These are phyloP conservation scores for Eimeria sp. DNA, from an alignment of 169 alveolate genomes.

Conservation along the genomic window DNA sequence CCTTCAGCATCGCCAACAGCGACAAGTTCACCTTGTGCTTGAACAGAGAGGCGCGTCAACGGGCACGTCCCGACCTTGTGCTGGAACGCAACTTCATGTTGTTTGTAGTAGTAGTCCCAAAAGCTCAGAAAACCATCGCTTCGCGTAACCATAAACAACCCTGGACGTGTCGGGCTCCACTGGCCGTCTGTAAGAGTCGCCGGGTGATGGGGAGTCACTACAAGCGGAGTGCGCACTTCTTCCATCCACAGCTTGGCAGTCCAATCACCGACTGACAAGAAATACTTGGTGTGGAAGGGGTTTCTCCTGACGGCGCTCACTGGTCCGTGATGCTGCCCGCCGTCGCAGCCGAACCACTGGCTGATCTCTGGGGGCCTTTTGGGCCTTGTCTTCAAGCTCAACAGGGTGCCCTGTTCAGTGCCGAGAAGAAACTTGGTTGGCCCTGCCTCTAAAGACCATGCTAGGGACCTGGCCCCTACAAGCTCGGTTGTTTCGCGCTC, in stretches of 20 bases:
- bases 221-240: constrained; percentile 97
- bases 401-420: constrained; percentile 95
- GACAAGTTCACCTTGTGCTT: constrained; percentile 88
- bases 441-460: constrained; percentile 96
- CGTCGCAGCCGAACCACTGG: constrained; percentile 76
- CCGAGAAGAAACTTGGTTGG: constrained; percentile 95
- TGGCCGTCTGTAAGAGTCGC: constrained; percentile 93
- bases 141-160: constrained; percentile 90
- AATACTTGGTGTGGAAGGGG: constrained; percentile 94
- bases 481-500: constrained; percentile 50
- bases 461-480: constrained; percentile 95
- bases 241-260: constrained; percentile 95
- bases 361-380: constrained; percentile 87
- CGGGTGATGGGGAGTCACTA: constrained; percentile 94
- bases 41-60: constrained; percentile 44
- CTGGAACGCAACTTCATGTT: constrained; percentile 94
- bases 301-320: constrained; percentile 92
- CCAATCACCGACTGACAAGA: constrained; percentile 98
- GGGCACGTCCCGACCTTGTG: constrained; percentile 92
- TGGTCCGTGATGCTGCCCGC: constrained; percentile 96
- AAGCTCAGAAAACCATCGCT: constrained; percentile 94
- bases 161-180: constrained; percentile 96
- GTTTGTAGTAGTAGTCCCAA: constrained; percentile 96
- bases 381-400: constrained; percentile 95
- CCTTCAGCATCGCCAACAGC: constrained; percentile 97